These are phyloP conservation scores for Neoscytalidium dimidiatum DNA, from an alignment of 2,329 filamentous ascomycete genomes.

Conservation along the genomic window DNA sequence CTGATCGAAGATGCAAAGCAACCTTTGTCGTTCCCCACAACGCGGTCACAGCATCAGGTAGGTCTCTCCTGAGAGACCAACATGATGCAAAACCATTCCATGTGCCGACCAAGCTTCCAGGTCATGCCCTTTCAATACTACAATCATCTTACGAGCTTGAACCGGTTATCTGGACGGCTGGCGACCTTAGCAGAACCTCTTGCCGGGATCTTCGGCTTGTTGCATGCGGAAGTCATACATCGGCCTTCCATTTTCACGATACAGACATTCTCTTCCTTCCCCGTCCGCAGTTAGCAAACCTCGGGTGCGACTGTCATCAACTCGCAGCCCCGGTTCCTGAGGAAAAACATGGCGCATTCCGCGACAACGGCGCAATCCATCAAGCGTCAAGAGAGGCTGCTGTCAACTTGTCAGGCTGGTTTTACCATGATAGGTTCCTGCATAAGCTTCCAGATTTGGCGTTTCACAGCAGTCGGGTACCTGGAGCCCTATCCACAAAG, in stretches of 20 bases:
- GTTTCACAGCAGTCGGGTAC: constrained; percentile 13
- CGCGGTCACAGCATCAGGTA: background rate
- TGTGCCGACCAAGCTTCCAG: background rate
- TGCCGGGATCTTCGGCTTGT: background rate
- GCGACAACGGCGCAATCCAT: background rate
- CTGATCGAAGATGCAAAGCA: background rate
- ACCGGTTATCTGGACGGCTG: background rate
- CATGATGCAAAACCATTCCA: background rate
- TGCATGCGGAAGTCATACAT: background rate
- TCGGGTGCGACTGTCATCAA: background rate
- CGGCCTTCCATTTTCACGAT: background rate
- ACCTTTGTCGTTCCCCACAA: background rate
- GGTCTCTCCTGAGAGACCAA: background rate
- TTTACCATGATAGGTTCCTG: background rate
- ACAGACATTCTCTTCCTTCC: background rate
- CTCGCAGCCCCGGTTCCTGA: background rate
- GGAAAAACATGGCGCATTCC: background rate
- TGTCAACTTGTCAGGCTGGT: constrained; percentile 10
- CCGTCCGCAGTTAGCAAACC: background rate
- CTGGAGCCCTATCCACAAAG: background rate
- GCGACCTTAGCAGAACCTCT: background rate
- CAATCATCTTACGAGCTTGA: background rate
- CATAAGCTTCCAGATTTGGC: background rate
- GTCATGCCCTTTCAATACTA: background rate
- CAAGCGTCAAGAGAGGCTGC: background rate